Base-by-base conservation (phyloP, 2,329 filamentous ascomycete genomes). In the Tolypocladium sp. region DNA sequence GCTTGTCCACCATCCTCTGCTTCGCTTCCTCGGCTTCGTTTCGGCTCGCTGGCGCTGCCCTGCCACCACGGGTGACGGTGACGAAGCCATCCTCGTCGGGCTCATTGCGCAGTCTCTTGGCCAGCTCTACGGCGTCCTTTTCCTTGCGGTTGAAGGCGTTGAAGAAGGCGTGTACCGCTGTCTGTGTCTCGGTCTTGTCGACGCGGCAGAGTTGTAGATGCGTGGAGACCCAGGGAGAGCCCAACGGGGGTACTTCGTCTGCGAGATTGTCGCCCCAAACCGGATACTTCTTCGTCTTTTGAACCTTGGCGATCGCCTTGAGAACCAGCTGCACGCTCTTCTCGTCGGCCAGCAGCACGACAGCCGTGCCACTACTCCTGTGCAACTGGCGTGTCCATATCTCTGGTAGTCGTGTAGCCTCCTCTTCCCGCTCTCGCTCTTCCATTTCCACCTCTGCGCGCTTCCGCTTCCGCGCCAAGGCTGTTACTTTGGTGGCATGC, bases 51-150 rank as follows among this genome's bases (percentile, higher is more conserved):
- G 90, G 86, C n/a, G 88, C 89, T 8, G 81, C 81, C 60, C 88
- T 79, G 44, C 90, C 89, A 33, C 92, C 92, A 58, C 90, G 83
- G 1, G 87, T 89, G 30, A 99, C 94, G 4, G 92, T 97, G 55
- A 97, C 83, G 71, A 99, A 99, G 2, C 94, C 94, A 72, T 99
- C 94, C 69, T 91, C 92, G 72, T 99, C 94, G 0, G 93, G 91
- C 67, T 91, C 87, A 65, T 89, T 88, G 61, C 90, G 85, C 62
- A 88, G 77, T 58, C 82, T 77, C 75, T 84, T 86, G 70, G 76
- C 88, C 69, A 78, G 81, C 75, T 77, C 86, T 64, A 69, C 81
- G 65, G 79, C 87, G 73, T 79, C 87, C 74, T 73, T 85, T 79
- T 82, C 89, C 76, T 79, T 90, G 76, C 69, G 83, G 76, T 80